These are phyloP conservation scores for Microcos paniculata DNA, from an alignment of 345 rosid genomes.

Conservation along the genomic window DNA sequence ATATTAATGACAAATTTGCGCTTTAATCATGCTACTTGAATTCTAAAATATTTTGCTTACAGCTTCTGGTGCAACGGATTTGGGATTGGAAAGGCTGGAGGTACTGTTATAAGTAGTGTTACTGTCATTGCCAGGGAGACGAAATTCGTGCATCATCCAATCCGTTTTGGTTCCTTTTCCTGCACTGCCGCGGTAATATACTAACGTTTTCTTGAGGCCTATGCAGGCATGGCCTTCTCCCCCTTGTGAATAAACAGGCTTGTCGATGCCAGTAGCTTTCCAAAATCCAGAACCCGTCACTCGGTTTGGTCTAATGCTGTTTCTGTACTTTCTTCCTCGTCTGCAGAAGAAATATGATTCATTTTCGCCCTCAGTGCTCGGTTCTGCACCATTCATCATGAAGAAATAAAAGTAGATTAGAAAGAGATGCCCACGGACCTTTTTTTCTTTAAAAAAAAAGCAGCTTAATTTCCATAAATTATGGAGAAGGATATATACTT, in stretches of 20 bases:
- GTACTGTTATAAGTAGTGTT: constrained; percentile 10
- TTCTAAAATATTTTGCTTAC: constrained; percentile 39
- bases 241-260: constrained; percentile 47
- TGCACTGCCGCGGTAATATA: constrained; percentile 83
- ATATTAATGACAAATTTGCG: too few relatives aligned
- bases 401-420: background rate
- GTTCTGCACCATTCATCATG: constrained; percentile 26
- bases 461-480: background rate
- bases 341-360: constrained; percentile 86
- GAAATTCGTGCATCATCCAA: constrained; percentile 99
- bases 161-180: constrained; percentile 96
- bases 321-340: constrained; percentile 89
- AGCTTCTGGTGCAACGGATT: constrained; percentile 46
- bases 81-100: constrained; percentile 16
- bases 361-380: constrained; percentile 45
- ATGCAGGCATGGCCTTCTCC: constrained; percentile 46
- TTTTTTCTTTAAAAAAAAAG: background rate
- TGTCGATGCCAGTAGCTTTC: constrained; percentile 98
- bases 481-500: background rate
- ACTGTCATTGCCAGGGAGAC: constrained; percentile 53
- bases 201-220: constrained; percentile 91
- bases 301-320: constrained; percentile 90
- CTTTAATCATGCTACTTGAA: background rate
- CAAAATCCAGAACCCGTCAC: constrained; percentile 95
- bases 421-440: background rate